phyloP scores from a whole-genome alignment of 2,329 filamentous ascomycete genomes.

The Drechslerella coelobrocha region DNA sequence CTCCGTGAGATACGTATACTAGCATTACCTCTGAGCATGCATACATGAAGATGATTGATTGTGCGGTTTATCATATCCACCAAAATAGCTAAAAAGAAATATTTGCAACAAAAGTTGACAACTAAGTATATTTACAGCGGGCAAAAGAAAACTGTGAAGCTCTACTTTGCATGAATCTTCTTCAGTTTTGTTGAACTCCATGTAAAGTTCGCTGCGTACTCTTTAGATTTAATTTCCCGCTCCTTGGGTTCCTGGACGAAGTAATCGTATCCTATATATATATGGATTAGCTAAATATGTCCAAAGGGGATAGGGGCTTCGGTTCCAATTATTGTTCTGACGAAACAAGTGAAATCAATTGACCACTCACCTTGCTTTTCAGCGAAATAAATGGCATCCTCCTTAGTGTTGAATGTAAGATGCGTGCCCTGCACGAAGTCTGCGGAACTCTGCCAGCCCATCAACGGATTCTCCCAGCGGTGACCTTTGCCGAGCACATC shows the following conservation, averaged over 20 bases:
- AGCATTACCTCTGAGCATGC: too few species aligned
- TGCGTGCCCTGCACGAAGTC: slow-evolving; percentile 95
- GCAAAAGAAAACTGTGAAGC: not conserved
- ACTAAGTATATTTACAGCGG: too few species aligned
- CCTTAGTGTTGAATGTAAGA: slow-evolving; percentile 87
- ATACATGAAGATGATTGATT: too few species aligned
- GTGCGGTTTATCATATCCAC: too few species aligned
- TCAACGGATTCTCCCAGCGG: slow-evolving; percentile 97
- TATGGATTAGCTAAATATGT: slow-evolving; percentile 4
- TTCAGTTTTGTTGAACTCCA: slow-evolving; percentile 52
- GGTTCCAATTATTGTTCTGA: not conserved
- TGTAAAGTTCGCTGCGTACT: slow-evolving; percentile 92
- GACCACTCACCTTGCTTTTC: slow-evolving; percentile 77
- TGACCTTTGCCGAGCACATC: slow-evolving; percentile 83
- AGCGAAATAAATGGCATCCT: slow-evolving; percentile 92
- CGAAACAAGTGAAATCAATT: not conserved
- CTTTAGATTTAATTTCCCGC: slow-evolving; percentile 85
- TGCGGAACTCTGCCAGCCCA: slow-evolving; percentile 97
- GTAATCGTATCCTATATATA: slow-evolving; percentile 77
- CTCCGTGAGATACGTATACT: too few species aligned
- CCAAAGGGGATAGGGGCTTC: not conserved
- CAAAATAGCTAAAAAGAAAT: too few species aligned
- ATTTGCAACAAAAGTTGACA: too few species aligned
- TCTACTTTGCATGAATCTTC: slow-evolving; percentile 55
- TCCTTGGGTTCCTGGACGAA: slow-evolving; percentile 96